phyloP scores from a whole-genome alignment of 495 filamentous ascomycete genomes.

The Trichoderma gamsii region DNA sequence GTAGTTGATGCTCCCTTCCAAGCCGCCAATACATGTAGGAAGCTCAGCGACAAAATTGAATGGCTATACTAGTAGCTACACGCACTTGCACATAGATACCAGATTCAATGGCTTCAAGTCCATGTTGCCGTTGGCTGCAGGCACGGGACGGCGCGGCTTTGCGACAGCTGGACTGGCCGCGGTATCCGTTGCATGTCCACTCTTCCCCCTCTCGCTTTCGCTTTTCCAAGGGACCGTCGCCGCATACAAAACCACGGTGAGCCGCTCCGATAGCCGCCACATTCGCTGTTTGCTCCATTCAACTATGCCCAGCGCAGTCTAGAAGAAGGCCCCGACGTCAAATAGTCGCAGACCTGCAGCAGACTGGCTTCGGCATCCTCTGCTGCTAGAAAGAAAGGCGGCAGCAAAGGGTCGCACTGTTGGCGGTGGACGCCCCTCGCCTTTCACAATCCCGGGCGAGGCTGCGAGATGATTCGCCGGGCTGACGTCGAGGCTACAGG shows the following conservation, averaged over 20 bases:
- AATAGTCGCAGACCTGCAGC: background rate
- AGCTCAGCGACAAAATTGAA: no score
- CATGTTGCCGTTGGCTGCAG: background rate
- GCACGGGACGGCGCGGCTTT: background rate
- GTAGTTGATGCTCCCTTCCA: no score
- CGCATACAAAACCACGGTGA: background rate
- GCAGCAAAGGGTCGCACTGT: background rate
- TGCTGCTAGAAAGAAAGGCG: background rate
- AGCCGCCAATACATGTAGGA: no score
- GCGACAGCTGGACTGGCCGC: background rate
- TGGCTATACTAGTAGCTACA: no score
- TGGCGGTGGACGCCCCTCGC: background rate
- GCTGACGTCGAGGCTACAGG: background rate
- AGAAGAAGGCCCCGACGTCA: background rate
- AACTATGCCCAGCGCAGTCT: slow-evolving; percentile 4
- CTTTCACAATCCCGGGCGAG: background rate
- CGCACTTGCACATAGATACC: no score
- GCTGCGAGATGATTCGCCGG: slow-evolving; percentile 5
- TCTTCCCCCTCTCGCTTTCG: no score
- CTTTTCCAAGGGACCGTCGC: background rate
- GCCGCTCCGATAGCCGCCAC: background rate
- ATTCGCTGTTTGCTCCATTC: background rate
- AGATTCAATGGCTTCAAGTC: background rate
- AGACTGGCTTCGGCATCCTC: background rate
- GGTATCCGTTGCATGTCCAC: background rate